phyloP scores from a whole-genome alignment of 1,284 basidiomycete genomes.

The Fistulina hepatica region DNA sequence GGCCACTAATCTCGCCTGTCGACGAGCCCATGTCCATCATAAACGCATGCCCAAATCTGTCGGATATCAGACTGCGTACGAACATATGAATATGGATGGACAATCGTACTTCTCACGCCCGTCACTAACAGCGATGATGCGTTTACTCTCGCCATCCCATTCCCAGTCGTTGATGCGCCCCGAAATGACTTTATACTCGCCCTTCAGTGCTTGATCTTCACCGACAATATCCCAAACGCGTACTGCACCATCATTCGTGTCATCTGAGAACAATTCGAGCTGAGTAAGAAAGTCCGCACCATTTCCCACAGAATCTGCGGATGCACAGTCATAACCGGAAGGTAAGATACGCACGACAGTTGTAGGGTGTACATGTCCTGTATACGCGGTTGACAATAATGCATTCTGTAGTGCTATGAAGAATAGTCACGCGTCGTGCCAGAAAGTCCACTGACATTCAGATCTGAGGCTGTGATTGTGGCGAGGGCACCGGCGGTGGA shows the following conservation, averaged over 20 bases:
- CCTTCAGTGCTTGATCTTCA: slow-evolving; percentile 77
- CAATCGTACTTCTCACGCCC: slow-evolving; percentile 72
- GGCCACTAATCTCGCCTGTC: slow-evolving; percentile 89
- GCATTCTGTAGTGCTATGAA: too few relatives aligned
- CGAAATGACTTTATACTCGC: slow-evolving; percentile 73
- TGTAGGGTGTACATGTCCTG: slow-evolving; percentile 75
- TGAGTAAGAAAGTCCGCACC: slow-evolving; percentile 39
- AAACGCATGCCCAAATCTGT: slow-evolving; percentile 79
- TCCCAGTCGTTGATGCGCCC: slow-evolving; percentile 87
- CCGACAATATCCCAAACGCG: slow-evolving; percentile 92
- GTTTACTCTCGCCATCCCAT: slow-evolving; percentile 95
- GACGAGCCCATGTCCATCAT: slow-evolving; percentile 82
- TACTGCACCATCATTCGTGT: slow-evolving; percentile 33
- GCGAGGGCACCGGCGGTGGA: too few relatives aligned
- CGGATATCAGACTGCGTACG: slow-evolving; percentile 1
- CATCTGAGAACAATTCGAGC: background rate
- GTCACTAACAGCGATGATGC: slow-evolving; percentile 94
- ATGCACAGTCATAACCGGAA: slow-evolving; percentile 92
- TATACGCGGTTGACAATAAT: slow-evolving; percentile 47
- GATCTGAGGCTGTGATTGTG: too few relatives aligned
- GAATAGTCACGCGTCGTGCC: too few relatives aligned
- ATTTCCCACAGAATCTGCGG: slow-evolving; percentile 71
- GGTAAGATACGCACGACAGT: slow-evolving; percentile 90
- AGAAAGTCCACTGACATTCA: too few relatives aligned
- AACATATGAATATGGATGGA: background rate